A percentile compares a stretch with the other conserved stretches of the same genome.
These are phyloP conservation scores for Talaromyces atroroseus DNA, from an alignment of 2,329 filamentous ascomycete genomes.

Conservation along the genomic window DNA sequence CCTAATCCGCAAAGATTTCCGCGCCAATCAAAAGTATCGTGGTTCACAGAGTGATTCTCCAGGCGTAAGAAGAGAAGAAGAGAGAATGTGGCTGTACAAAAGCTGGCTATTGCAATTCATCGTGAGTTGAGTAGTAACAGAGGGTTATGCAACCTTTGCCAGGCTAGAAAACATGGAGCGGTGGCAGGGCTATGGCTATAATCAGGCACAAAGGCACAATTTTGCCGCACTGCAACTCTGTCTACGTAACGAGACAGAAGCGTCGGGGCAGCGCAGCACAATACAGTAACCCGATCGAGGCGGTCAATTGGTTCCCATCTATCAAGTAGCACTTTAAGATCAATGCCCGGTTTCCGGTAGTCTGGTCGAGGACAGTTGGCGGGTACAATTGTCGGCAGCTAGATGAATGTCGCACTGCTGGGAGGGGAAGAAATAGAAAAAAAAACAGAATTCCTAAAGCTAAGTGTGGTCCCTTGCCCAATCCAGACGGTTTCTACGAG, in stretches of 20 bases:
- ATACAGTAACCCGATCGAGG: slow-evolving; percentile 5
- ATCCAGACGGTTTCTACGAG: slow-evolving; percentile 8
- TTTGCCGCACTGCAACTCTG: slow-evolving; percentile 4
- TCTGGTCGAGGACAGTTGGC: slow-evolving; percentile 8
- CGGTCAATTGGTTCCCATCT: slow-evolving; percentile 13
- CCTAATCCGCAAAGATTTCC: slow-evolving; percentile 13
- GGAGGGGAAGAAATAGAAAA: slow-evolving; percentile 2
- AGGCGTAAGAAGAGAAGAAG: slow-evolving; percentile 15
- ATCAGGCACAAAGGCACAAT: slow-evolving; percentile 11
- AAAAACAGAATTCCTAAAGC: slow-evolving; percentile 4
- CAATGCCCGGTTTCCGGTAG: slow-evolving; percentile 3
- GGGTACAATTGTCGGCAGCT: slow-evolving; percentile 3
- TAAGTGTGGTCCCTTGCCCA: slow-evolving; percentile 6
- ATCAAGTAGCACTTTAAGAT: slow-evolving; percentile 5
- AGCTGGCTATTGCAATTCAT: slow-evolving; percentile 27
- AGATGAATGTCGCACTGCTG: neutral
- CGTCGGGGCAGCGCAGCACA: slow-evolving; percentile 7
- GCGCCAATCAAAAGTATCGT: slow-evolving; percentile 19
- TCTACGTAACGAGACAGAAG: slow-evolving; percentile 9
- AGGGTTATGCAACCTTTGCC: slow-evolving; percentile 18
- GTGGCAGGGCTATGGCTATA: slow-evolving; percentile 19
- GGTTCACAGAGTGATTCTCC: slow-evolving; percentile 17
- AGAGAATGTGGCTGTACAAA: slow-evolving; percentile 22
- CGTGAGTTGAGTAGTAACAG: slow-evolving; percentile 24
- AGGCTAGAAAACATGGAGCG: slow-evolving; percentile 14